Conservation (phyloP, 805 yeast genomes). For the Lachancea thermotolerans region DNA sequence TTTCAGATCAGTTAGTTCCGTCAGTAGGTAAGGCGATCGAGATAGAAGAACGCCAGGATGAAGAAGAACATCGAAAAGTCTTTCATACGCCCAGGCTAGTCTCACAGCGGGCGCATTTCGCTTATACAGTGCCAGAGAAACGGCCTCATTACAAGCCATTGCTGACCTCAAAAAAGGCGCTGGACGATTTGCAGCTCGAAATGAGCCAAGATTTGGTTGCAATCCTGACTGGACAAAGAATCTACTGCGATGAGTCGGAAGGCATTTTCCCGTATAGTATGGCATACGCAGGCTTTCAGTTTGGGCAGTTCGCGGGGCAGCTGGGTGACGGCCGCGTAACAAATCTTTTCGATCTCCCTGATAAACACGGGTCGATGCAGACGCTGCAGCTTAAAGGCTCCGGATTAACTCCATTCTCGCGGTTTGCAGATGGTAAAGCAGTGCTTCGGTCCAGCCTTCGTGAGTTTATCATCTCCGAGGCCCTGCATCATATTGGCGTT, state of each 20-base stretch:
- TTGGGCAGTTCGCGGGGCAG: constrained; percentile 95
- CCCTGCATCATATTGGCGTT: constrained; percentile 70
- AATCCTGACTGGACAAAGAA: constrained; percentile 56
- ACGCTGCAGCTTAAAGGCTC: constrained; percentile 80
- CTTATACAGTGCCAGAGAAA: constrained; percentile 64
- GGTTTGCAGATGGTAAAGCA: constrained; percentile 97
- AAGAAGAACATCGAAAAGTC: constrained; percentile 11
- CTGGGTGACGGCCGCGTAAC: constrained; percentile 92
- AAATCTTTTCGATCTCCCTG: constrained; percentile 66
- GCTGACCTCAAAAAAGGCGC: constrained; percentile 52
- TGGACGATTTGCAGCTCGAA: constrained; percentile 53
- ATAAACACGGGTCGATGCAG: constrained; percentile 35
- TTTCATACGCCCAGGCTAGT: constrained; percentile 45
- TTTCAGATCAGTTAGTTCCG: constrained; percentile 29
- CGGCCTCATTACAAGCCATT: constrained; percentile 49
- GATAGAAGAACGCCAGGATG: constrained; percentile 20
- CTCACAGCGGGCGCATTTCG: constrained; percentile 56
- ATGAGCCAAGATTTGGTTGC: constrained; percentile 42
- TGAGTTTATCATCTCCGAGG: constrained; percentile 81
- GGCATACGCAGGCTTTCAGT: constrained; percentile 94
- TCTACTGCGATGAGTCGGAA: constrained; percentile 33
- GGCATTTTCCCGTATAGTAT: constrained; percentile 74
- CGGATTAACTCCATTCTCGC: constrained; percentile 83
- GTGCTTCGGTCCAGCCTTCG: constrained; percentile 81
- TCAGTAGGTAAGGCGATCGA: constrained; percentile 25